Evolutionary conservation across 2,329 filamentous ascomycete genomes (phyloP).

Genomic region (Metarhizium rileyi): DNA sequence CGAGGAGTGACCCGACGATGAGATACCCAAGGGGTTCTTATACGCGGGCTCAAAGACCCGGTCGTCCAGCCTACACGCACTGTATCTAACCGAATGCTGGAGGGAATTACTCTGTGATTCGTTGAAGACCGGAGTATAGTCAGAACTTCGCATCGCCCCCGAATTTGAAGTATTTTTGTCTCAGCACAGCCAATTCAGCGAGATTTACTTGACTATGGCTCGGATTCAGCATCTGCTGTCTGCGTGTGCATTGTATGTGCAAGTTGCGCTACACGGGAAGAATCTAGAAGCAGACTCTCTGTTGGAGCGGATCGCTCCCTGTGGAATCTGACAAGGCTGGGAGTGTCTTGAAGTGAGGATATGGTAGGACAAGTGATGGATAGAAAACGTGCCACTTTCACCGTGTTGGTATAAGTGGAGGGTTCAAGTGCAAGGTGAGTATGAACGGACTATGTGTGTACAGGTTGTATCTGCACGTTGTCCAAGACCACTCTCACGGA

Average conservation of each 20-base stretch:
- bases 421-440: neutral
- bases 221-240: neutral
- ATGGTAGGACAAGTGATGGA: neutral
- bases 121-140: too few relatives aligned
- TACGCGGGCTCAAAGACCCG: too few relatives aligned
- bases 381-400: neutral
- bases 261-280: neutral
- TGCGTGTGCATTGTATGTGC: neutral
- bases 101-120: too few relatives aligned
- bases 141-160: too few relatives aligned
- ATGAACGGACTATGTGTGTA: neutral
- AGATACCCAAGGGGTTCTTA: too few relatives aligned
- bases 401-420: constrained; percentile 1
- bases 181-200: neutral
- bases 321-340: neutral
- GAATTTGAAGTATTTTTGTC: neutral
- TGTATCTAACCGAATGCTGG: too few relatives aligned
- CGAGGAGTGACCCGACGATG: too few relatives aligned
- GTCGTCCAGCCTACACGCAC: too few relatives aligned
- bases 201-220: too few relatives aligned
- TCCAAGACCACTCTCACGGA: neutral
- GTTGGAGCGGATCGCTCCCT: neutral
- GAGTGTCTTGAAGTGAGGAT: neutral
- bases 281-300: neutral
- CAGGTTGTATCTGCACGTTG: neutral